Conservation (phyloP, 2,329 filamentous ascomycete species). For the Leptographium lundbergii region DNA sequence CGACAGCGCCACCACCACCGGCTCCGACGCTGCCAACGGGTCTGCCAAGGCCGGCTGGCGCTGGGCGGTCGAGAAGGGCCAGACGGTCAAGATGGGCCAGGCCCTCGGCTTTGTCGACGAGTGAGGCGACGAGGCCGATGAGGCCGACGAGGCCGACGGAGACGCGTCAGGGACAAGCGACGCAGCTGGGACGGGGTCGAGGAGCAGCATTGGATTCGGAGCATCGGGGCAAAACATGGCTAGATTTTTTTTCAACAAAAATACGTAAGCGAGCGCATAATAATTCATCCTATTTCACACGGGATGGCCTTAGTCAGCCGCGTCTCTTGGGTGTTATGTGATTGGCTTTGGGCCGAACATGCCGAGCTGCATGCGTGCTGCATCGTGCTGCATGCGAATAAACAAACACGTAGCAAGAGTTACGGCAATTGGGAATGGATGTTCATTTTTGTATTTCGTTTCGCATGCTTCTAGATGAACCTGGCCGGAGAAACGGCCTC, state of each 20-base stretch:
- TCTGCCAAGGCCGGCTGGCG: conserved; percentile 53
- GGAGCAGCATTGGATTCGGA: background rate
- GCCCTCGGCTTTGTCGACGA: conserved; percentile 62
- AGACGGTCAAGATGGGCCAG: conserved; percentile 81
- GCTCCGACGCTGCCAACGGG: conserved; percentile 32
- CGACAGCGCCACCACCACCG: conserved; percentile 28
- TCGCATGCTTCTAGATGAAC: background rate
- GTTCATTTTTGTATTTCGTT: background rate
- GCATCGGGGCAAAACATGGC: background rate
- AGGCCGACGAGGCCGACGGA: too few species aligned
- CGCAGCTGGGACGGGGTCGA: too few species aligned
- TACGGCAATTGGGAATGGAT: too few species aligned
- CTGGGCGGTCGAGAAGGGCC: conserved; percentile 80
- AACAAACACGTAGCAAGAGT: too few species aligned
- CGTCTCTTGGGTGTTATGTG: background rate
- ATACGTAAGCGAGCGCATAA: background rate
- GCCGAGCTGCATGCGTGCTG: too few species aligned
- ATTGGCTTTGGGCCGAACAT: background rate
- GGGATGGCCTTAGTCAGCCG: too few species aligned
- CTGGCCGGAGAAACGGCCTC: background rate
- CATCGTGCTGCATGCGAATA: too few species aligned
- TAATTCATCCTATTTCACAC: background rate
- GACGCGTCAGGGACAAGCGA: too few species aligned
- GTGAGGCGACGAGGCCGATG: conserved; percentile 10
- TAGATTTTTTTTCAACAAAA: background rate